Base-by-base conservation (phyloP, 352 stramenopile genomes). In the Phytophthora fragariaefolia region DNA sequence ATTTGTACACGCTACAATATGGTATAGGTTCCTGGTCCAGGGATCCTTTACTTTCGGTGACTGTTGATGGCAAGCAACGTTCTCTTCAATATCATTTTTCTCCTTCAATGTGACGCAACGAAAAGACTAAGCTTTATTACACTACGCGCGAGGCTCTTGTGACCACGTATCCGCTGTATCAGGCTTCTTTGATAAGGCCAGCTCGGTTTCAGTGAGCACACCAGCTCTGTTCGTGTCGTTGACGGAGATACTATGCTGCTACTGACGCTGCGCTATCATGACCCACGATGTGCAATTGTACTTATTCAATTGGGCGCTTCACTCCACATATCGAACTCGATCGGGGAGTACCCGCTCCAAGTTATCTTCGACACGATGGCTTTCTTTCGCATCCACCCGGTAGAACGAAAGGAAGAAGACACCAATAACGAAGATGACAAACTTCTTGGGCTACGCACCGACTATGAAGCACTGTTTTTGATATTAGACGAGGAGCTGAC, bases 111-210 rank as follows among this genome's bases (percentile, higher is more conserved):
- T 8, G 5, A 46, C 6, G n/a, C 38, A 24, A 7, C 15, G 36
- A 12, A 43, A 43, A 6, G 30, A 36, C 30, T 36, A 36, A 6
- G 12, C 30, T 36, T 36, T 12, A 36, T 36, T n/a, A n/a, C n/a
- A n/a, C n/a, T n/a, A n/a, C n/a, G n/a, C n/a, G n/a, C n/a, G n/a
- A n/a, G n/a, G n/a, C n/a, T n/a, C 6, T 36, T 36, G 6, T 36
- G 6, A 36, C 12, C 30, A 12, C 30, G 12, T 23, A 48, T 58
- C 51, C n/a, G n/a, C n/a, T n/a, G n/a, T n/a, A 13, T 2, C 52
- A 92, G 83, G 84, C 0, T 93, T 92, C 68, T 87, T 87, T 50
- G 82, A 80, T 38, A 59, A 53, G 6, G 45, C 45, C 0, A 52
- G 43, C 24, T 27, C 58, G 5, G 20, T 3, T 15, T 63, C 17